Evolutionary conservation across 495 filamentous ascomycete genomes (phyloP).

Genomic region (Tuber brumale): DNA sequence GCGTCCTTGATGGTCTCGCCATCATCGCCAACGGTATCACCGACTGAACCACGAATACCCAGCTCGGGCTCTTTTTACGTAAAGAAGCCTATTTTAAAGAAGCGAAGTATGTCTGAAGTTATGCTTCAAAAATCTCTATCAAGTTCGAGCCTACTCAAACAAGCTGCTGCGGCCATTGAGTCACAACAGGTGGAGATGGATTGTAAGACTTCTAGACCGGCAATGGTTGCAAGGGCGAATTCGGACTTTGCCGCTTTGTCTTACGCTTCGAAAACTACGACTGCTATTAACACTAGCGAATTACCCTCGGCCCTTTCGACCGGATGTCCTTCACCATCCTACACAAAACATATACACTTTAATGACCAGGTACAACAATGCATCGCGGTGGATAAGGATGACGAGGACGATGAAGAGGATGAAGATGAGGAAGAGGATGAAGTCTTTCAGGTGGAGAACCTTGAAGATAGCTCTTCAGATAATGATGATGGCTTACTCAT

Average conservation of each 20-base stretch:
- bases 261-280: constrained; percentile 53
- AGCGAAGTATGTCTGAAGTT: constrained; percentile 88
- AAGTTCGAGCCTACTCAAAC: constrained; percentile 82
- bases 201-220: constrained; percentile 44
- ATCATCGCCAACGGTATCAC: constrained; percentile 48
- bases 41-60: constrained; percentile 42
- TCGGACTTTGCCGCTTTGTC: constrained; percentile 60
- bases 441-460: constrained; percentile 45
- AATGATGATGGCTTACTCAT: constrained; percentile 72
- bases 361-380: constrained; percentile 93
- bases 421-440: constrained; percentile 46
- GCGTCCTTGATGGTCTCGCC: constrained; percentile 45
- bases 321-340: constrained; percentile 44
- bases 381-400: constrained; percentile 83
- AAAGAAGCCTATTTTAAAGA: constrained; percentile 88
- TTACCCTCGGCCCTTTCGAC: constrained; percentile 57
- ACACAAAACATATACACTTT: constrained; percentile 83
- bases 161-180: constrained; percentile 85
- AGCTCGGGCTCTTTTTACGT: constrained; percentile 41
- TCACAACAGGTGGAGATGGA: constrained; percentile 67
- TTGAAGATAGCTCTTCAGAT: constrained; percentile 57
- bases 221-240: constrained; percentile 44
- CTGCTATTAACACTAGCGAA: constrained; percentile 53
- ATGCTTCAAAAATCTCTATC: constrained; percentile 91
- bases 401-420: constrained; percentile 60